Evolutionary conservation across 495 filamentous ascomycete genomes (phyloP), one percentile per base, ranked within the genome.

Genomic region (Apiosordaria backusii): DNA sequence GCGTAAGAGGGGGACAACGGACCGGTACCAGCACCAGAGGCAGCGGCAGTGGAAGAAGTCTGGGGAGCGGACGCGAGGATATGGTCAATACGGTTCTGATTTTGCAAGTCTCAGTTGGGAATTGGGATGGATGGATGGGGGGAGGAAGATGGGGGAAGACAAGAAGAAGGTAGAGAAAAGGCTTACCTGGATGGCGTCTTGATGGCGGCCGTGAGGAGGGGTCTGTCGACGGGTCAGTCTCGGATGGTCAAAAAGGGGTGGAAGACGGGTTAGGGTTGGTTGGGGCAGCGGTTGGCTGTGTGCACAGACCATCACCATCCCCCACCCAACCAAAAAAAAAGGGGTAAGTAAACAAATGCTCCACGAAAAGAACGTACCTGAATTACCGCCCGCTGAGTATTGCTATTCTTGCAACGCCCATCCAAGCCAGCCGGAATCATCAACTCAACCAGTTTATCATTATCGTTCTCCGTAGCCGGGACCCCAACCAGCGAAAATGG

Each of bases 361-460:
- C n/a, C n/a, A 64, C 18, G 22, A 50, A 18, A 35, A 61, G 57
- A 60, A 72, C 68, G 60, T 57, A 69, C 70, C 59, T 21, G 18
- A 16, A 65, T 50, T 16, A 21, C n/a, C 35, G 81, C 68, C 3
- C 54, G 50, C 57, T 76, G 62, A 1, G 61, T 66, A 19, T 79
- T 81, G 63, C 68, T 76, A 6, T 73, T 75, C n/a, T 70, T 68
- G 6, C 80, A 80, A 22, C 73, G 69, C 4, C 73, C 74, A 10
- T 70, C 72, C n/a, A 75, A 23, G 0, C 70, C 76, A 40, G 68
- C 66, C 2, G 81, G 82, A n/a, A 73, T 59, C 4, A 78, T 78
- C 24, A 85, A 60, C 16, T 82, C 71, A 21, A 80, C 68, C 69
- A 84, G 71, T n/a, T 79, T 75, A 1, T 68, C 68, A 18, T 60